Evolutionary conservation across 768 basidiomycete genomes (phyloP), one percentile per base, ranked within the genome.

Genomic region (Brasilioporus rufonigricans): DNA sequence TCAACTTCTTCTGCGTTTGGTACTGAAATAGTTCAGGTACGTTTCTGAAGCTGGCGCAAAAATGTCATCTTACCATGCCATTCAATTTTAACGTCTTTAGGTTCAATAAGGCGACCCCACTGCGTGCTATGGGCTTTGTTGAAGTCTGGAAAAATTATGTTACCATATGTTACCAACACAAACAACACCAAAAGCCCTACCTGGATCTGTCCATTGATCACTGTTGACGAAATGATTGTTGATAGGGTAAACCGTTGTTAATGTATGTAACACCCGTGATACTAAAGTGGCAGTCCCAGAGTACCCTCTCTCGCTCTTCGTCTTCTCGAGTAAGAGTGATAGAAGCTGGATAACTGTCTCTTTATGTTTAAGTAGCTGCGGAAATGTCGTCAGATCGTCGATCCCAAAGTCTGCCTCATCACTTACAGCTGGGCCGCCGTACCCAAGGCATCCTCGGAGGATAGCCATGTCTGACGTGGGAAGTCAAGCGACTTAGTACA

Each of bases 221-320:
- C 78, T 73, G 65, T 98, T 93, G 53, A 95, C 83, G 57, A 92
- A 92, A 16, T 88, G 82, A 45, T 83, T 83, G 57, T 94, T 90
- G 53, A 82, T 65, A 14, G 91, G 86, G 68, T 93, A 95, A 33
- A 87, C 79, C 2, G 85, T 80, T 12, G 84, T 85, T 39, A 96
- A 65, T 1, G 91, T 88, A 62, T 85, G 81, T 50, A 98, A 71
- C 18, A 91, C 76, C 23, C 90, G 82, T 23, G 86, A 83, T 47
- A 96, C 77, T 48, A 98, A 70, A 39, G 88, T 82, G 2, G 89
- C 92, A 11, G 87, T 85, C 48, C 87, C 83, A 29, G 82, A 84
- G 68, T 91, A 98, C 11, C 93, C 92, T 55, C 93, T 84, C 74
- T 98, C 94, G 59, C 84, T 88, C 73, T 89, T 88, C 8, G 90